These are phyloP conservation scores for Debaryomyces subglobosus DNA, from an alignment of 1,139 yeast genomes.

Conservation along the genomic window DNA sequence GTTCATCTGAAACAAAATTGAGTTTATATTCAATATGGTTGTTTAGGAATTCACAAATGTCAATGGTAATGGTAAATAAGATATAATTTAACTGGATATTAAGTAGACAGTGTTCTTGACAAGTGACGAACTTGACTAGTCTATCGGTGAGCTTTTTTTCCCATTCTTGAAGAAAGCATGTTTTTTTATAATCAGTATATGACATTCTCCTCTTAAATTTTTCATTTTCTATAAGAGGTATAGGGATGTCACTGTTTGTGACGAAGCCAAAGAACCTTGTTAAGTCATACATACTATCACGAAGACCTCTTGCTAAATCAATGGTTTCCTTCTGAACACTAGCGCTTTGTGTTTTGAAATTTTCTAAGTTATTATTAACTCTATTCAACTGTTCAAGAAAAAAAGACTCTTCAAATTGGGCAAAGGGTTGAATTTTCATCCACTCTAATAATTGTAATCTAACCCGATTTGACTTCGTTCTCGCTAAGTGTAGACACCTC, in stretches of 20 bases:
- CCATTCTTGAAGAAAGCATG: slow-evolving; percentile 24
- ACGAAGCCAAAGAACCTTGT: slow-evolving; percentile 20
- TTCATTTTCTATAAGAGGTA: slow-evolving; percentile 14
- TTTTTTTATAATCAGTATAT: slow-evolving; percentile 10
- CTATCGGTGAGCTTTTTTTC: slow-evolving; percentile 27
- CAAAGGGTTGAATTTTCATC: slow-evolving; percentile 42
- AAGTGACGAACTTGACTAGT: slow-evolving; percentile 28
- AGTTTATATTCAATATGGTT: slow-evolving; percentile 12
- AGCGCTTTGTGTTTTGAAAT: slow-evolving; percentile 14
- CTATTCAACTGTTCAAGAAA: slow-evolving; percentile 21
- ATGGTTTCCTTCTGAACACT: slow-evolving; percentile 20
- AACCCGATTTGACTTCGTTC: slow-evolving; percentile 22
- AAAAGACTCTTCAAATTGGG: slow-evolving; percentile 32
- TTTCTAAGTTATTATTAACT: slow-evolving; percentile 15
- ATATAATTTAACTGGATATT: slow-evolving; percentile 43
- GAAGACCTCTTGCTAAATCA: slow-evolving; percentile 21
- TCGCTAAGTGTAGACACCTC: slow-evolving; percentile 17
- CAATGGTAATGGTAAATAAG: slow-evolving; percentile 35
- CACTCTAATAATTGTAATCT: slow-evolving; percentile 42
- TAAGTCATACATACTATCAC: slow-evolving; percentile 19
- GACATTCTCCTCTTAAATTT: slow-evolving; percentile 10
- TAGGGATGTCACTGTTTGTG: slow-evolving; percentile 8
- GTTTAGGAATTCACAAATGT: slow-evolving; percentile 30
- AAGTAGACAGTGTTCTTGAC: slow-evolving; percentile 31
- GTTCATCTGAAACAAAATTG: slow-evolving; percentile 7